These are phyloP conservation scores for Fusarium sarcochroum DNA, from an alignment of 2,329 filamentous ascomycete species.

Conservation along the genomic window DNA sequence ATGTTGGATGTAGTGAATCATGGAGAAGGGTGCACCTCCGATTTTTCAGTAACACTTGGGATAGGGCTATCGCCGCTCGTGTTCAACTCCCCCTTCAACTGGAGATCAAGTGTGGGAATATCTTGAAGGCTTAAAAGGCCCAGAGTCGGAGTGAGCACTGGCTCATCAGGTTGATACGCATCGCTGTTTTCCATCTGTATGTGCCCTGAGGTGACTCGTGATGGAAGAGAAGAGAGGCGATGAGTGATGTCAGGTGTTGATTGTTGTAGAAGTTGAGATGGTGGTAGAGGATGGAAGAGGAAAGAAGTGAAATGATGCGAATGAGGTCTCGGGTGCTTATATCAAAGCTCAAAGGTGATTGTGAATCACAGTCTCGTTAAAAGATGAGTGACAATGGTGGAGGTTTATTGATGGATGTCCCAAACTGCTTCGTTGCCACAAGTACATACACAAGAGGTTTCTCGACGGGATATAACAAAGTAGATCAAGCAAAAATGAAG, in stretches of 20 bases:
- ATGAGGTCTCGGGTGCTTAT: neutral
- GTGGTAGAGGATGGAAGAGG: neutral
- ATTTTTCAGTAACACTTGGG: neutral
- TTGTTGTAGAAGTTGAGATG: neutral
- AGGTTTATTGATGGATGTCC: neutral
- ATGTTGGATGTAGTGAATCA: neutral
- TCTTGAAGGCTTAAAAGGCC: neutral
- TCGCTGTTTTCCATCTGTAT: constrained; percentile 14
- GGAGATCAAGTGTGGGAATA: constrained; percentile 11
- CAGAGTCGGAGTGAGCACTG: neutral
- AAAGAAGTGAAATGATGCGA: neutral
- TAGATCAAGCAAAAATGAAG: neutral
- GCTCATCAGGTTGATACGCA: constrained; percentile 2
- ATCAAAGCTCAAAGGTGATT: neutral
- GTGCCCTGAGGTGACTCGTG: neutral
- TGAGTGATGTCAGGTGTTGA: neutral
- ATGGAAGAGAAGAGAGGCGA: neutral
- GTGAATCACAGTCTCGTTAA: constrained; percentile 22
- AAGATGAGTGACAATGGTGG: neutral
- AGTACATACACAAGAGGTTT: neutral
- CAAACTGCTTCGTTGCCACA: constrained; percentile 5
- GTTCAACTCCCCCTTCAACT: neutral
- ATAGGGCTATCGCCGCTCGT: neutral
- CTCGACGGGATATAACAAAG: neutral
- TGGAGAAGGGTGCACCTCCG: constrained; percentile 13